Evolutionary conservation across 2,329 filamentous ascomycete genomes (phyloP), one percentile per base, ranked within the genome.

Genomic region (Alternaria triticina): DNA sequence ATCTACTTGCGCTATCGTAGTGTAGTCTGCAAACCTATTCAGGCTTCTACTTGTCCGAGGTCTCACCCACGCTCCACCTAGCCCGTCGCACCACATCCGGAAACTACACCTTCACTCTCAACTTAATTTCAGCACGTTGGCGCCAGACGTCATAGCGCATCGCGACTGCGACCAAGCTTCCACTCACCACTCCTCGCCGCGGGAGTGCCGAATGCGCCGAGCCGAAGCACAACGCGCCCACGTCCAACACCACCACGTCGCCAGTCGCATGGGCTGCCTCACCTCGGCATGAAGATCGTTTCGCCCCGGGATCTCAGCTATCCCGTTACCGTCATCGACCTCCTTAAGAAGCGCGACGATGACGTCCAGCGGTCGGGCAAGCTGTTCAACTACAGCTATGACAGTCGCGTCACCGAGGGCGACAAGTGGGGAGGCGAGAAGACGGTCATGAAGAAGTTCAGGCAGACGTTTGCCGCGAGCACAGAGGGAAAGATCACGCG

Each of bases 261-360:
- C 64, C 54, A 62, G 61, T 70, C 72, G 73, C 76, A 77, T 77
- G 77, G 71, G 73, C 72, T 67, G 69, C 68, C 70, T 57, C 67
- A 63, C 57, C 62, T 61, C 73, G 77, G 73, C 75, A 85, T 86
- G 84, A 83, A 82, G 79, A 79, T 86, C 71, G 73, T 74, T 76
- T 85, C 84, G 52, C 82, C 83, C 65, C 75, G 78, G 64, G 78
- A 77, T 81, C 88, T 97, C 71, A 91, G 91, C 81, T 99, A 98
- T 82, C 96, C 96, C 74, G 94, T 98, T 81, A 97, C 91, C 71
- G 90, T 99, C 81, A 94, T 90, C 73, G 91, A 93, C 80, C 86
- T 98, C 65, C 87, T 95, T 70, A 94, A 93, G 80, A 83, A 86
- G 69, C 87, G 88, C 20, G 91, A 92, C 80, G 93, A 97, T 73